Evolutionary conservation across 305 asterid genomes (phyloP).

Genomic region (Fraxinus dipetala): DNA sequence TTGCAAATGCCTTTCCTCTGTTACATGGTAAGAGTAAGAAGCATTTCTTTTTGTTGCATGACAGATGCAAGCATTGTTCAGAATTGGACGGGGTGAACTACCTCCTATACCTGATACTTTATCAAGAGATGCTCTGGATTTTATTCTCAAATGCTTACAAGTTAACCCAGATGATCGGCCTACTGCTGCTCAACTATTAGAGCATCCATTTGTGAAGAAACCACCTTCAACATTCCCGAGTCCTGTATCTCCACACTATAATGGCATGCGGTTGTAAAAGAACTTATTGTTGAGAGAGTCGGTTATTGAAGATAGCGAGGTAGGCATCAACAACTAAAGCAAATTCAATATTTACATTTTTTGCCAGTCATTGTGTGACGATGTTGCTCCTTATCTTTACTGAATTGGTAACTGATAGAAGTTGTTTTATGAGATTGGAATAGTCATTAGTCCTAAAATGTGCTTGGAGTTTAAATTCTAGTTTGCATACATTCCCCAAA

Average conservation of each 20-base stretch:
- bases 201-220: slow-evolving; percentile 56
- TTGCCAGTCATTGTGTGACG: neutral
- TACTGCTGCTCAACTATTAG: slow-evolving; percentile 55
- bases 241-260: slow-evolving; percentile 44
- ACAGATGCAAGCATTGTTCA: slow-evolving; percentile 62
- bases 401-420: too few relatives aligned
- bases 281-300: slow-evolving; percentile 11
- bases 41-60: slow-evolving; percentile 14
- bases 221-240: slow-evolving; percentile 34
- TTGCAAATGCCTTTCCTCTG: slow-evolving; percentile 1
- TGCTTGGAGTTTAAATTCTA: neutral
- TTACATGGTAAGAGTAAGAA: neutral
- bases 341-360: neutral
- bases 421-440: too few relatives aligned
- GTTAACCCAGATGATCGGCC: slow-evolving; percentile 58
- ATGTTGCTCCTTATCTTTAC: neutral
- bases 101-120: slow-evolving; percentile 52
- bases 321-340: slow-evolving; percentile 15
- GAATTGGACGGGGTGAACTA: slow-evolving; percentile 61
- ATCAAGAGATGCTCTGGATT: slow-evolving; percentile 56
- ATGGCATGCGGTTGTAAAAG: slow-evolving; percentile 21
- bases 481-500: neutral
- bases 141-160: slow-evolving; percentile 52
- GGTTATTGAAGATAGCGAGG: slow-evolving; percentile 29
- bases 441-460: neutral